A percentile compares a stretch with the other conserved stretches of the same genome.
Conservation (phyloP, 768 basidiomycete genomes). For the Serendipita indica region DNA sequence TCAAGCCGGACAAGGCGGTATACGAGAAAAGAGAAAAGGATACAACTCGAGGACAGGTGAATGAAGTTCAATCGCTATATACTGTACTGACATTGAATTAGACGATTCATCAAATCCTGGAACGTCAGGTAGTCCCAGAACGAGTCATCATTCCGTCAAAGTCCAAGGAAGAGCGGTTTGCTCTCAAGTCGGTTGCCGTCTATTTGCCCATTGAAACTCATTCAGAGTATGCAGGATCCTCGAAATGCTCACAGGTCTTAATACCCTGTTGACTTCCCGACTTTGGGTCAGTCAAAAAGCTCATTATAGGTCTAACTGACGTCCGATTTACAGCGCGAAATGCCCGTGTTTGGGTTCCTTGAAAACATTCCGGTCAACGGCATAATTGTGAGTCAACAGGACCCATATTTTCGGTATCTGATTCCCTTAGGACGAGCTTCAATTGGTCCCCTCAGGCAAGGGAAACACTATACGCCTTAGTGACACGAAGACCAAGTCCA, state of each 20-base stretch:
- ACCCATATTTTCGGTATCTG: background rate
- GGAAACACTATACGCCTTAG: background rate
- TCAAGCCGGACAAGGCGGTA: background rate
- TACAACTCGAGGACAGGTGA: background rate
- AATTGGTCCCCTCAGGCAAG: background rate
- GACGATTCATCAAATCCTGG: constrained; percentile 5
- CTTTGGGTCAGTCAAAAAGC: background rate
- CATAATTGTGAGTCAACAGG: background rate
- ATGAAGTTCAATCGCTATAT: background rate
- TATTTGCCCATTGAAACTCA: background rate
- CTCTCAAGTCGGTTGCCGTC: background rate
- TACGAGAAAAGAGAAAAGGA: background rate
- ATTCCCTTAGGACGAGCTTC: background rate
- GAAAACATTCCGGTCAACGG: background rate
- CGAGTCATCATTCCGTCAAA: background rate
- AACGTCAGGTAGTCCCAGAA: background rate
- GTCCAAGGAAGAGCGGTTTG: background rate
- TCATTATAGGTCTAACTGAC: background rate
- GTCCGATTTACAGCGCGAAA: background rate
- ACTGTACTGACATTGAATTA: background rate
- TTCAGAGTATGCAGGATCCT: background rate
- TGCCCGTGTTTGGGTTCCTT: constrained; percentile 7
- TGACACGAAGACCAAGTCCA: constrained; percentile 3
- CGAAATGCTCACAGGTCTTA: background rate
- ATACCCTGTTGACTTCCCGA: background rate